phyloP scores from a whole-genome alignment of 768 basidiomycete genomes.

The Macrolepiota fuliginosa region DNA sequence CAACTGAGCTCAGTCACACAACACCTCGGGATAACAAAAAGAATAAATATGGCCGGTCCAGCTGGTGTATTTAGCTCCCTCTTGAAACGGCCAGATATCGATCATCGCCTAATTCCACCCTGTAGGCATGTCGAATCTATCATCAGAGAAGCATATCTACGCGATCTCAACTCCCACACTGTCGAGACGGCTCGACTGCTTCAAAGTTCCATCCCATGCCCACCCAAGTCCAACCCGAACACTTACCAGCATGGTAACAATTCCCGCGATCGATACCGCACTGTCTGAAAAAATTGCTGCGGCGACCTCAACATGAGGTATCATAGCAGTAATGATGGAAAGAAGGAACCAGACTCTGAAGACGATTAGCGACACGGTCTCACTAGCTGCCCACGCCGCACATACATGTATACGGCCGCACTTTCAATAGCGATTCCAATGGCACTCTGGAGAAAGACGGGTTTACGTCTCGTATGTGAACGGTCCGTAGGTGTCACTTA shows the following conservation, averaged over 20 bases:
- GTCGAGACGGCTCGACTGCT: neutral
- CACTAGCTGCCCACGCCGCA: neutral
- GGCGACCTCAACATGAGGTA: neutral
- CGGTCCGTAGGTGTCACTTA: neutral
- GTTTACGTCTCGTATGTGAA: neutral
- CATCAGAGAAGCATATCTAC: too few species aligned
- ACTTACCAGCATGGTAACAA: conserved; percentile 18
- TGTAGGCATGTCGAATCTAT: too few species aligned
- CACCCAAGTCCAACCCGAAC: conserved; percentile 16
- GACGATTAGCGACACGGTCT: too few species aligned
- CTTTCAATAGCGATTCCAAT: conserved; percentile 16
- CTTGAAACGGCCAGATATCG: too few species aligned
- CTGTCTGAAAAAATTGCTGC: conserved; percentile 10
- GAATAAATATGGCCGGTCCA: too few species aligned
- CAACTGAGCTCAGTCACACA: too few species aligned
- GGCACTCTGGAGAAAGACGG: neutral
- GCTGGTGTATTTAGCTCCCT: too few species aligned
- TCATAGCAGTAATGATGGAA: neutral
- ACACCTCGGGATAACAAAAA: too few species aligned
- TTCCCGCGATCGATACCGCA: conserved; percentile 6
- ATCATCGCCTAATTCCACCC: too few species aligned
- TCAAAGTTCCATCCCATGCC: conserved; percentile 2
- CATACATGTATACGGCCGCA: conserved; percentile 17
- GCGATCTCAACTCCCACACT: too few species aligned
- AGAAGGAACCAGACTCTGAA: neutral